Percentiles rank a stretch among this genome's conserved stretches.
These are phyloP conservation scores for Mycena galopus DNA, from an alignment of 768 basidiomycete species.

Conservation along the genomic window DNA sequence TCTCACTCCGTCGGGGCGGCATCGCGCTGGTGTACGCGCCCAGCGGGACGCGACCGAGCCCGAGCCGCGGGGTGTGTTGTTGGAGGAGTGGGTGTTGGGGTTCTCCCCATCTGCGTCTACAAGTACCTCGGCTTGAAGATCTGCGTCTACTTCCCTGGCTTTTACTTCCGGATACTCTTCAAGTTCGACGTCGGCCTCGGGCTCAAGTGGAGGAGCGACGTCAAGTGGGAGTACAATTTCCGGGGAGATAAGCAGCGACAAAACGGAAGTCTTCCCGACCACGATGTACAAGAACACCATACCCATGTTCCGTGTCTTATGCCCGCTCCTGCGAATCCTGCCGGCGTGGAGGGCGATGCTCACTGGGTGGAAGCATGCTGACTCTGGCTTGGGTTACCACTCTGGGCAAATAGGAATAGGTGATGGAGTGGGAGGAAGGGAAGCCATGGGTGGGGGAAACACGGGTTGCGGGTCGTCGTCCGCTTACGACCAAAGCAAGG, in stretches of 20 bases:
- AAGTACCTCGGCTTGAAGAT: slow-evolving; percentile 35
- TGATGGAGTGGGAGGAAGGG: slow-evolving; percentile 48
- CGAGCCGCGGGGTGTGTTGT: slow-evolving; percentile 74
- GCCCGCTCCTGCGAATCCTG: slow-evolving; percentile 77
- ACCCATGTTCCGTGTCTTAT: slow-evolving; percentile 83
- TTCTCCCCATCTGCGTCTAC: slow-evolving; percentile 52
- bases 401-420: no score
- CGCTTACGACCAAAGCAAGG: no score
- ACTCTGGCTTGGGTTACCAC: no score
- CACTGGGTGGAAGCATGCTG: slow-evolving; percentile 62
- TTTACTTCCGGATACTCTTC: no score
- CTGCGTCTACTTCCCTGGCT: no score
- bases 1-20: no score
- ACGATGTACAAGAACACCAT: slow-evolving; percentile 91
- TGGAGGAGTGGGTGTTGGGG: slow-evolving; percentile 77
- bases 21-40: slow-evolving; percentile 80
- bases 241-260: no score
- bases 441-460: neutral
- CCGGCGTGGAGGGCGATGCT: slow-evolving; percentile 80
- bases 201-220: no score
- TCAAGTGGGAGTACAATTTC: no score
- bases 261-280: slow-evolving; percentile 69
- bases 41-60: slow-evolving; percentile 77
- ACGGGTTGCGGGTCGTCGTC: slow-evolving; percentile 42
- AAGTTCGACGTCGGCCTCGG: no score